Conservation (phyloP, 2,329 filamentous ascomycete species). For the Diaporthe destruens region DNA sequence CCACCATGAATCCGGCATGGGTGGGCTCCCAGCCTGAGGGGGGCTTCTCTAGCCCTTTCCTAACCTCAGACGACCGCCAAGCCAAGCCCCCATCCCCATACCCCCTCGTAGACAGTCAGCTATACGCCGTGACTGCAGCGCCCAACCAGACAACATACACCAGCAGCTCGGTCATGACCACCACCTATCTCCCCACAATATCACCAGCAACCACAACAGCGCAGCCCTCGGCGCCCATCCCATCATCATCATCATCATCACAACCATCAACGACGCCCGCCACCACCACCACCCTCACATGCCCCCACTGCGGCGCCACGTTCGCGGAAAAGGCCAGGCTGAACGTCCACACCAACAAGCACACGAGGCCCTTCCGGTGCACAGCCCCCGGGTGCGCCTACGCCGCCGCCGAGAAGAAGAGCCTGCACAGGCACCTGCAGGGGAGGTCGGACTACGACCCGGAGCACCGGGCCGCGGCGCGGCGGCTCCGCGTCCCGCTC, state of each 20-base stretch:
- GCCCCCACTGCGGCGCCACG: slow-evolving; percentile 31
- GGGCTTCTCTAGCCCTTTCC: background rate
- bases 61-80: background rate
- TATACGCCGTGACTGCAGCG: background rate
- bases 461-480: slow-evolving; percentile 35
- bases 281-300: background rate
- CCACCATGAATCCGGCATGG: background rate
- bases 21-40: background rate
- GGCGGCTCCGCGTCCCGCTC: slow-evolving; percentile 9
- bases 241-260: slow-evolving; percentile 5
- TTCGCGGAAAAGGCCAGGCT: slow-evolving; percentile 36
- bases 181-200: background rate
- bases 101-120: background rate
- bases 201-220: background rate
- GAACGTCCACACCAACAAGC: slow-evolving; percentile 40
- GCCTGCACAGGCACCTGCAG: slow-evolving; percentile 38
- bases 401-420: slow-evolving; percentile 40
- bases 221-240: no score
- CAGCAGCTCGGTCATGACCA: background rate
- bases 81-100: background rate
- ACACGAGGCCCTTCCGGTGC: slow-evolving; percentile 41
- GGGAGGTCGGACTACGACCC: slow-evolving; percentile 38
- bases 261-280: background rate
- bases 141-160: background rate
- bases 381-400: slow-evolving; percentile 31